A percentile compares a stretch with the other conserved stretches of the same genome.
Conservation (phyloP, 495 filamentous ascomycete genomes). For the Aspergillus homomorphus region DNA sequence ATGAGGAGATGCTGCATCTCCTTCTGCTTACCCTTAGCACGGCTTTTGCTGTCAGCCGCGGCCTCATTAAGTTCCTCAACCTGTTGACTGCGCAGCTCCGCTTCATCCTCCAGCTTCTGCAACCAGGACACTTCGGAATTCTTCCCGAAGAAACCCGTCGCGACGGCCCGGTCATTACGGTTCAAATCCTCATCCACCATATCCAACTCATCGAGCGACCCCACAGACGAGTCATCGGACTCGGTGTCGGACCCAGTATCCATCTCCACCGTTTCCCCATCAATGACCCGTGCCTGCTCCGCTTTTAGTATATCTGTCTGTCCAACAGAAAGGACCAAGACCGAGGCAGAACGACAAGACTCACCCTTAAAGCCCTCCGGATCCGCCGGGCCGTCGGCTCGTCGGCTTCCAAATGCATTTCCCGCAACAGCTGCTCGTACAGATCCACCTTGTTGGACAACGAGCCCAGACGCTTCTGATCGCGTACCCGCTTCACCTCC, state of each 20-base stretch:
- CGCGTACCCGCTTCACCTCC: conserved; percentile 57
- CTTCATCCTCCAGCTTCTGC: conserved; percentile 38
- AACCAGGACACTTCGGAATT: conserved; percentile 63
- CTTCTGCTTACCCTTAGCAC: neutral
- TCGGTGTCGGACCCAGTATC: too few species aligned
- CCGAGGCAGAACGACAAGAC: conserved; percentile 4
- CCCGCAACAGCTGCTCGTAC: conserved; percentile 43
- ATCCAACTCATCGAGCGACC: conserved; percentile 58
- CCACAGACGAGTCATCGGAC: conserved; percentile 44
- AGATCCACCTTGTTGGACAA: conserved; percentile 42
- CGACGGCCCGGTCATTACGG: conserved; percentile 43
- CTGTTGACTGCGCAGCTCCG: conserved; percentile 12
- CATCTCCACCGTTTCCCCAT: conserved; percentile 8
- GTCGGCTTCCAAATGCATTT: conserved; percentile 35
- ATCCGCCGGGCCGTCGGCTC: conserved; percentile 30
- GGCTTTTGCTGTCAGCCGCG: neutral
- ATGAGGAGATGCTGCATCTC: neutral
- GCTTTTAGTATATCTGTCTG: conserved; percentile 7
- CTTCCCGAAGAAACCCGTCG: conserved; percentile 61
- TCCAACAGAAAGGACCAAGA: neutral
- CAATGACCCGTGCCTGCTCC: neutral
- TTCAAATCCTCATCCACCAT: conserved; percentile 57
- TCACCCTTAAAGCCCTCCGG: conserved; percentile 32
- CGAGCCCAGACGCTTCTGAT: conserved; percentile 45
- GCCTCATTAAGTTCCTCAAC: neutral